A percentile compares a stretch with the other conserved stretches of the same genome.
These are phyloP conservation scores for Yamadazyma songkhlaensis DNA, from an alignment of 1,139 yeast species.

Conservation along the genomic window DNA sequence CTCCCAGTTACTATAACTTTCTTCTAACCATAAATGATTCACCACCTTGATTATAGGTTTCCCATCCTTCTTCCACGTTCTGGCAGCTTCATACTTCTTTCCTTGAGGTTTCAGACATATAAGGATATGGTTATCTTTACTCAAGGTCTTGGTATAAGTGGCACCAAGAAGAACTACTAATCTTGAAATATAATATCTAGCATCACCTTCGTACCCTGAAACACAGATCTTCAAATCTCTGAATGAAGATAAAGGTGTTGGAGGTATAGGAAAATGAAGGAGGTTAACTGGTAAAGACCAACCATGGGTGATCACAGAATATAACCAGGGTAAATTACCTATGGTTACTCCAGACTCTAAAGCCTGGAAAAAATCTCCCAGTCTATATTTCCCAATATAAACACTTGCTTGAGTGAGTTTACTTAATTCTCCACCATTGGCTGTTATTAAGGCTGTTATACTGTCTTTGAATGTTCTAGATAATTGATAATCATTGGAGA, in stretches of 20 bases:
- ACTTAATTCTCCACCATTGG: constrained; percentile 31
- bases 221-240: constrained; percentile 55
- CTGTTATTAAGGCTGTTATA: constrained; percentile 24
- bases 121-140: constrained; percentile 66
- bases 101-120: constrained; percentile 71
- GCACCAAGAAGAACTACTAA: constrained; percentile 77
- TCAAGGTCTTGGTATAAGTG: constrained; percentile 65
- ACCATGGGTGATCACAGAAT: constrained; percentile 55
- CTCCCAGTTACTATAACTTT: constrained; percentile 62
- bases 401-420: constrained; percentile 42
- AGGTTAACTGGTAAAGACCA: constrained; percentile 63
- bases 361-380: constrained; percentile 46
- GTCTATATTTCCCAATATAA: constrained; percentile 65
- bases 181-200: constrained; percentile 65
- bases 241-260: constrained; percentile 51
- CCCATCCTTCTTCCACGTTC: constrained; percentile 46
- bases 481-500: constrained; percentile 32
- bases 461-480: constrained; percentile 29
- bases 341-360: constrained; percentile 32
- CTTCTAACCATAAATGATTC: constrained; percentile 91
- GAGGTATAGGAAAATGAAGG: constrained; percentile 71
- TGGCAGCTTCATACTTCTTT: constrained; percentile 71
- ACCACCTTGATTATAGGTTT: constrained; percentile 49
- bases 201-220: constrained; percentile 83
- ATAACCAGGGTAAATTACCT: constrained; percentile 77